Evolutionary conservation across 164 flowering plant species (phyloP).

Genomic region (Amborella trichopoda): DNA sequence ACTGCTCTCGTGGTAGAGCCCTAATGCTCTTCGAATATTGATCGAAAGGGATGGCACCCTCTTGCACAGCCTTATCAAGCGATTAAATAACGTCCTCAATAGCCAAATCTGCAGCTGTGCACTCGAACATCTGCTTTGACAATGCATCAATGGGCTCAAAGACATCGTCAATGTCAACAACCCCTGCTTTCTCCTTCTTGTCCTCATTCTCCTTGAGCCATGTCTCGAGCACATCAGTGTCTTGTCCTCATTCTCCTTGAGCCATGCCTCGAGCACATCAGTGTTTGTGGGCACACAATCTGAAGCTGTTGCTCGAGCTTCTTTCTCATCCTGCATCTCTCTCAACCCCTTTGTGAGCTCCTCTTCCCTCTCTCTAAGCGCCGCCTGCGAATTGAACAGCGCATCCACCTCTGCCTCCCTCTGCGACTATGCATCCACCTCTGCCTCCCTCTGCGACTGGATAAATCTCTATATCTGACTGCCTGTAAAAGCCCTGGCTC

Average conservation of each 20-base stretch:
- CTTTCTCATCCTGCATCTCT: constrained; percentile 73
- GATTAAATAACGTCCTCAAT: constrained; percentile 71
- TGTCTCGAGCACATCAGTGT: constrained; percentile 51
- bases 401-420: constrained; percentile 79
- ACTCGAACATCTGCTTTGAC: constrained; percentile 73
- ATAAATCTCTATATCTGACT: too few species aligned
- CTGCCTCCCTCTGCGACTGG: constrained; percentile 62
- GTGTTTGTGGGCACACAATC: constrained; percentile 75
- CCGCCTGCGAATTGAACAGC: constrained; percentile 45
- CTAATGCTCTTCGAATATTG: constrained; percentile 72
- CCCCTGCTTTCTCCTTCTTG: constrained; percentile 12
- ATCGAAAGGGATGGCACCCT: constrained; percentile 62
- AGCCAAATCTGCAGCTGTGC: constrained; percentile 62
- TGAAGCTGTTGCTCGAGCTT: constrained; percentile 67
- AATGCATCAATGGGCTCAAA: constrained; percentile 51
- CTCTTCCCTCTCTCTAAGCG: constrained; percentile 51
- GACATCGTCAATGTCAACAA: constrained; percentile 42
- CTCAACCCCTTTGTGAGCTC: constrained; percentile 40
- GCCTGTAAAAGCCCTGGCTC: too few species aligned
- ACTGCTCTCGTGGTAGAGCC: constrained; percentile 74
- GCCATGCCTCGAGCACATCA: constrained; percentile 68
- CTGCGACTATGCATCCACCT: constrained; percentile 62
- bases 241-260: constrained; percentile 55
- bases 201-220: constrained; percentile 73
- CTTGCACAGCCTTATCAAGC: constrained; percentile 72